Evolutionary conservation across 192 early-diverging fungal genomes (phyloP), one percentile per base, ranked within the genome.

Genomic region (Mortierella claussenii): DNA sequence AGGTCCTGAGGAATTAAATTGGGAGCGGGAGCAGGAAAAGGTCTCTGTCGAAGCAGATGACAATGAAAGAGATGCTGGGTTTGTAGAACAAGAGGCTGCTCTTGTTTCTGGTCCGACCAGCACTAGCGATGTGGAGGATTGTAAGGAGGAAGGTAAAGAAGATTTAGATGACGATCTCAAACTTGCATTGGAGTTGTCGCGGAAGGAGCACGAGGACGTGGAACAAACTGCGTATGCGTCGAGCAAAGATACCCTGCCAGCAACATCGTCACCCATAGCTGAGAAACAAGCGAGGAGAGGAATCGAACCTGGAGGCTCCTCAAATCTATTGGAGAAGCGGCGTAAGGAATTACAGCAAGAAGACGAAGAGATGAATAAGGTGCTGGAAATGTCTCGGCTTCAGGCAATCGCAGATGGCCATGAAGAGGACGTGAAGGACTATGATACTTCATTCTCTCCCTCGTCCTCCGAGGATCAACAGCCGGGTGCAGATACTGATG

Each of bases 361-460:
- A 33, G 79, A 73, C 10, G 79, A 80, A 30, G 69, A 80, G 15
- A 80, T 80, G 68, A 49, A 63, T 10, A 57, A 36, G 28, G 65
- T 66, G 11, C 44, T 80, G 30, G 79, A 71, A 42, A n/a, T 74
- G n/a, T 76, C 73, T 5, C 20, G 43, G 5, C 27, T 75, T 1
- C 30, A 75, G 26, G 70, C 70, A 11, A 75, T 76, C 44, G 58
- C 64, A 2, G 59, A 76, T 33, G 65, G 73, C 2, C 64, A 62
- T 44, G 65, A 67, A 3, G 64, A 61, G 32, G 8, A n/a, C n/a
- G n/a, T n/a, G n/a, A n/a, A n/a, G n/a, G n/a, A n/a, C n/a, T n/a
- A n/a, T n/a, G n/a, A n/a, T n/a, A n/a, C n/a, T n/a, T n/a, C n/a
- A n/a, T n/a, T n/a, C n/a, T n/a, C n/a, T n/a, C n/a, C n/a, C n/a